These are phyloP conservation scores for Pelagophyceae sp. DNA, from an alignment of 352 stramenopile genomes.

Conservation along the genomic window DNA sequence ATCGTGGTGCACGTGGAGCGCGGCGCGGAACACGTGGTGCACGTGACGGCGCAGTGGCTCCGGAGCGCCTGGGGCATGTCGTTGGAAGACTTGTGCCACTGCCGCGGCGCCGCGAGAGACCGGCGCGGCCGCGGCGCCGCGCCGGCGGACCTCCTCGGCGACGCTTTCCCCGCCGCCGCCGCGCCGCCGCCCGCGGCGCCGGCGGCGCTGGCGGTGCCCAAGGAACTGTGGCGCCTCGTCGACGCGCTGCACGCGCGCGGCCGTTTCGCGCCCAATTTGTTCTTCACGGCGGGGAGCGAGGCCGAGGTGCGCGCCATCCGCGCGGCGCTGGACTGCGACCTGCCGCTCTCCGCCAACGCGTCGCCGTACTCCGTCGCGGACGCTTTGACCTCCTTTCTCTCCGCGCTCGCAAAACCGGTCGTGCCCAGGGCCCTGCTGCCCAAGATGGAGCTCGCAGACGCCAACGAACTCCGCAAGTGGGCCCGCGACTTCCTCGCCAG, in stretches of 20 bases:
- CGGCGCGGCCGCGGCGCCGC: constrained; percentile 27
- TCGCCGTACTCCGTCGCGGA: constrained; percentile 76
- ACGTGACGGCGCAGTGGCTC: constrained; percentile 78
- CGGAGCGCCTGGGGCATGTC: constrained; percentile 86
- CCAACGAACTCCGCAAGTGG: constrained; percentile 57
- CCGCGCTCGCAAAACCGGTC: constrained; percentile 74
- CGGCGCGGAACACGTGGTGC: constrained; percentile 87
- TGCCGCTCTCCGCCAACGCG: constrained; percentile 61
- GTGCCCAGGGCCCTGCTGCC: constrained; percentile 67
- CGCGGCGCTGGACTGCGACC: constrained; percentile 82
- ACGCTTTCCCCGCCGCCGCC: too few relatives aligned
- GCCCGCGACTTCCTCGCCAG: constrained; percentile 54
- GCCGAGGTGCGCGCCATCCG: constrained; percentile 51
- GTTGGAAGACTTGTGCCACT: constrained; percentile 78
- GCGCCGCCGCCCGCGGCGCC: too few relatives aligned
- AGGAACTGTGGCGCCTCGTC: constrained; percentile 94
- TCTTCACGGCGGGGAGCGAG: constrained; percentile 41
- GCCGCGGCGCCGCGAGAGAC: constrained; percentile 37
- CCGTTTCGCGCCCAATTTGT: constrained; percentile 53
- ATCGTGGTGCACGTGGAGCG: constrained; percentile 92
- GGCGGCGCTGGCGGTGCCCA: constrained; percentile 73
- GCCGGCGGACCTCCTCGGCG: too few relatives aligned
- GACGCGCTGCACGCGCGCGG: constrained; percentile 80
- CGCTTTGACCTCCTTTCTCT: constrained; percentile 74
- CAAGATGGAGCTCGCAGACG: constrained; percentile 60